Conservation (phyloP, 2,329 filamentous ascomycete genomes). For the Seiridium unicorne region DNA sequence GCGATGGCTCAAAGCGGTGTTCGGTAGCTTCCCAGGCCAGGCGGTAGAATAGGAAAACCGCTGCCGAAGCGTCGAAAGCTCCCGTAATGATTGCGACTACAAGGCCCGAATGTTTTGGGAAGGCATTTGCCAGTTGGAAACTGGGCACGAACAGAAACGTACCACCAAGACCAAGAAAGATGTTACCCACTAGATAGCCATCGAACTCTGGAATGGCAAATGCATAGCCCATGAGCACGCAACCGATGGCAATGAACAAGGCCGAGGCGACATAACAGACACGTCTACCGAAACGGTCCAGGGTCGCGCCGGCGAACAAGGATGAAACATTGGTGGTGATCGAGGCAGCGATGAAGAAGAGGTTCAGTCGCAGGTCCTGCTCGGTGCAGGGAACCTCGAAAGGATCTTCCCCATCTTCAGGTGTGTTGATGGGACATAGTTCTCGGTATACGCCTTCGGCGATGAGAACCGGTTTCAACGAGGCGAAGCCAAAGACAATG, state of each 20-base stretch:
- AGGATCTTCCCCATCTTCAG: conserved; percentile 28
- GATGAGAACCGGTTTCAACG: conserved; percentile 62
- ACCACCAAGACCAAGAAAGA: conserved; percentile 60
- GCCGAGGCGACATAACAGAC: conserved; percentile 61
- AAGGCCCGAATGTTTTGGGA: conserved; percentile 56
- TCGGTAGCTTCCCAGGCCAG: conserved; percentile 48
- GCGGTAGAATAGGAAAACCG: conserved; percentile 59
- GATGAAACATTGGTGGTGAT: conserved; percentile 67
- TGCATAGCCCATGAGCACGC: conserved; percentile 59
- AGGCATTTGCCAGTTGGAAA: conserved; percentile 65
- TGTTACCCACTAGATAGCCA: conserved; percentile 56
- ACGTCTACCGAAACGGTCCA: conserved; percentile 66
- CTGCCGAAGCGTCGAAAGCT: conserved; percentile 63
- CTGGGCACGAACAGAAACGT: conserved; percentile 64
- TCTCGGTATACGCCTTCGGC: conserved; percentile 56
- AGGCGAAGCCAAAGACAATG: conserved; percentile 63
- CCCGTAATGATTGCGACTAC: conserved; percentile 62
- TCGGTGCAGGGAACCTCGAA: conserved; percentile 47
- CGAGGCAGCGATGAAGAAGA: conserved; percentile 70
- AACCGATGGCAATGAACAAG: conserved; percentile 54
- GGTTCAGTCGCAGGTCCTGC: conserved; percentile 53
- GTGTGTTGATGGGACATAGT: conserved; percentile 45
- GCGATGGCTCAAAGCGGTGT: conserved; percentile 29
- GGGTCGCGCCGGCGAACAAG: conserved; percentile 63
- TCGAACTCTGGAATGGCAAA: conserved; percentile 53